Evolutionary conservation across 345 rosid species (phyloP), one percentile per base, ranked within the genome.

Genomic region (Geranium rotundifolium): DNA sequence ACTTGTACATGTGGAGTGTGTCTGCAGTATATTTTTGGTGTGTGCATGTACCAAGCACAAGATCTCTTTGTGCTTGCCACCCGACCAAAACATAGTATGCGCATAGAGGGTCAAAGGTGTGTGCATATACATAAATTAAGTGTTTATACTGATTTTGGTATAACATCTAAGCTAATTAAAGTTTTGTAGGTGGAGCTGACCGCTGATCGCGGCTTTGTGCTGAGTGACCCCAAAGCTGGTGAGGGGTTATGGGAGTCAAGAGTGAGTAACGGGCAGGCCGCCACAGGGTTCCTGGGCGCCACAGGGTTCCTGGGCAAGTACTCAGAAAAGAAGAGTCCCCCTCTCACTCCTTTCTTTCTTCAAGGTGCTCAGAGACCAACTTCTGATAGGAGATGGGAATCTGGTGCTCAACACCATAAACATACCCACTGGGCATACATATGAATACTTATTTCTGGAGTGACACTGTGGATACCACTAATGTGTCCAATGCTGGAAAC

Each of bases 251-350:
- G 79, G 1, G 59, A 41, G 2, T 17, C 8, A 7, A 29, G 19
- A 5, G 0, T 1, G 0, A 64, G 63, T 15, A n/a, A 34, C 41
- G 41, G 41, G 6, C 41, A 34, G 3, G 10, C 4, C 0, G 72
- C 63, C 20, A 56, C 3, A 58, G 84, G 73, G 34, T 5, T 39
- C 4, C 4, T 80, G 60, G 59, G 60, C 1, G 78, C 74, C 34
- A 69, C 68, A 0, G 79, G 79, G 7, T 77, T 54, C 84, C 81
- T 50, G 59, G 68, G 1, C 84, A 80, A 54, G 30, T 6, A 12
- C 19, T 80, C 60, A 58, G 60, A 17, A 66, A 15, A 8, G 19
- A 10, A 1, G 64, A 55, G 1, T 2, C 5, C 29, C 27, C 27
- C 27, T 23, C 27, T 23, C 27, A 23, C 27, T 23, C 41, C 41